Percentiles rank a stretch among this genome's conserved stretches.
Evolutionary conservation across 306 rosid genomes (phyloP).

Genomic region (Ormosia emarginata): DNA sequence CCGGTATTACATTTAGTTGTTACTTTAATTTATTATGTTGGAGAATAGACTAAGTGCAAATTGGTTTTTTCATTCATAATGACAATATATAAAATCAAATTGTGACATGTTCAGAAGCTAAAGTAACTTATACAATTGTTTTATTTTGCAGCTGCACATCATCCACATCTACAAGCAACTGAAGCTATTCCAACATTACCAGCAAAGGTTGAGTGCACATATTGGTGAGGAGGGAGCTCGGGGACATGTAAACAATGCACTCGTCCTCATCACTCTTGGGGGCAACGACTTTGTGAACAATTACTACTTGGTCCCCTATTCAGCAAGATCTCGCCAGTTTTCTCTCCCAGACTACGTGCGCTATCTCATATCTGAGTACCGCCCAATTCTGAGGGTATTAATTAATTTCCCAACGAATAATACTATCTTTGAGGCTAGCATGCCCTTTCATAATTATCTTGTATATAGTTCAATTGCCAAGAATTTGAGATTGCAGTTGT

Average conservation of each 20-base stretch:
- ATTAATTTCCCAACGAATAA: not conserved
- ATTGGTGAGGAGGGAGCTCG: constrained; percentile 45
- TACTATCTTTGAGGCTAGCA: not conserved
- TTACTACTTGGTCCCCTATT: constrained; percentile 73
- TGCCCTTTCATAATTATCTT: not conserved
- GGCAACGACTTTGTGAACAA: constrained; percentile 93
- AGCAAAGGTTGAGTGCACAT: constrained; percentile 45
- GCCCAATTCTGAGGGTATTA: constrained; percentile 48
- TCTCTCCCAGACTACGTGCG: constrained; percentile 76
- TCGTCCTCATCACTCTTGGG: constrained; percentile 68
- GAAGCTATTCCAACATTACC: constrained; percentile 61
- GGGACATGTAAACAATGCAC: constrained; percentile 47
- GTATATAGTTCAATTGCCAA: not conserved
- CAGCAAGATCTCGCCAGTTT: constrained; percentile 87
- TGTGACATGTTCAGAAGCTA: not conserved
- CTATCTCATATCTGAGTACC: constrained; percentile 69
- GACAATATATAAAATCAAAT: not conserved
- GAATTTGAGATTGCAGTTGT: not conserved
- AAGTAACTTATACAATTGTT: not conserved
- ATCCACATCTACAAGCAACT: constrained; percentile 64
- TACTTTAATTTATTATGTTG: not conserved
- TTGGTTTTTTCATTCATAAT: not conserved
- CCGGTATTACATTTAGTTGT: constrained; percentile 23
- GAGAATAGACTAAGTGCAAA: not conserved
- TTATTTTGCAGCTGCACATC: constrained; percentile 49